These are phyloP conservation scores for Neurospora sp. DNA, from an alignment of 495 filamentous ascomycete species.

Conservation along the genomic window DNA sequence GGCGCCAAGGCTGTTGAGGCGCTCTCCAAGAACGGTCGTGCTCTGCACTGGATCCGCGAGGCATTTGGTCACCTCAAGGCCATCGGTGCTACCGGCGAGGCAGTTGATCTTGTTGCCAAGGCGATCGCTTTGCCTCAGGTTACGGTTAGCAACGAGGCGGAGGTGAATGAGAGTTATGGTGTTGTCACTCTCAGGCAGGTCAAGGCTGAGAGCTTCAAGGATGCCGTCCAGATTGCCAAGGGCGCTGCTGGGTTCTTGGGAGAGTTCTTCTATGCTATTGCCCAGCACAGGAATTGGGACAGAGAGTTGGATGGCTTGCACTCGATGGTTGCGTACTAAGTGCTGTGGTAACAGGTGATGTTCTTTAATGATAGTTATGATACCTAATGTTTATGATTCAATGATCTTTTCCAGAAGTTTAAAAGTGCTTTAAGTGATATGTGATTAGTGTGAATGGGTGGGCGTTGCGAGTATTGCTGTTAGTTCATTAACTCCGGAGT, in stretches of 20 bases:
- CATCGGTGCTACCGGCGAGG: slow-evolving; percentile 65
- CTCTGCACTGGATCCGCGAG: slow-evolving; percentile 75
- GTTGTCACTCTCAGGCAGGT: slow-evolving; percentile 50
- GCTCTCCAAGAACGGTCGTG: slow-evolving; percentile 63
- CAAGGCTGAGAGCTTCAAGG: slow-evolving; percentile 42
- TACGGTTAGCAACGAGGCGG: slow-evolving; percentile 32
- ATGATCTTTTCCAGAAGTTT: background rate
- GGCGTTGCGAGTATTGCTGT: background rate
- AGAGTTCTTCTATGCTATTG: slow-evolving; percentile 52
- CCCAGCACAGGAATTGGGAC: slow-evolving; percentile 59
- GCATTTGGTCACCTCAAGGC: slow-evolving; percentile 73
- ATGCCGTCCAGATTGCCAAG: slow-evolving; percentile 48
- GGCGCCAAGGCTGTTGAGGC: slow-evolving; percentile 50
- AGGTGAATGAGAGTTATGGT: slow-evolving; percentile 58
- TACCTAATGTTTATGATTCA: background rate
- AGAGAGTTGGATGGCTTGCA: slow-evolving; percentile 62
- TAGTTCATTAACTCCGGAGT: background rate
- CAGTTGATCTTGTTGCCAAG: slow-evolving; percentile 50
- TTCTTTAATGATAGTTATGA: background rate
- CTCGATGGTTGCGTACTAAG: slow-evolving; percentile 33
- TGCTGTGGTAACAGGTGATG: background rate
- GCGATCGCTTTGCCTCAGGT: slow-evolving; percentile 49
- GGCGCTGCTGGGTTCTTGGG: slow-evolving; percentile 54
- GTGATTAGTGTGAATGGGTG: background rate
- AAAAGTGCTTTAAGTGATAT: background rate